Evolutionary conservation across 2,329 filamentous ascomycete species (phyloP).

Genomic region (Cladophialophora carrionii): DNA sequence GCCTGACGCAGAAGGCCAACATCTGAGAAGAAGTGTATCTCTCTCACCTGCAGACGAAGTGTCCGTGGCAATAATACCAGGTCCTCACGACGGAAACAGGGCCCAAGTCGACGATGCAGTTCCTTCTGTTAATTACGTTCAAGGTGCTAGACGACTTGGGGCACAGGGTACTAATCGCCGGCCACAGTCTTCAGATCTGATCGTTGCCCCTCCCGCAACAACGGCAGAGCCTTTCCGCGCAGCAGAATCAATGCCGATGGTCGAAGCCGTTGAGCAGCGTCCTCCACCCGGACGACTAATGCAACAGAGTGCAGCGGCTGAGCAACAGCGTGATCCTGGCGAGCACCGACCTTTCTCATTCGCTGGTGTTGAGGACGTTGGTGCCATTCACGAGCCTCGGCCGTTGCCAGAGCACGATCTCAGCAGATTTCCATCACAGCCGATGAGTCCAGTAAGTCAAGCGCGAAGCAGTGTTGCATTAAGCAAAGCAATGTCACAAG

Average conservation of each 20-base stretch:
- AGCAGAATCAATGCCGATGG: background rate
- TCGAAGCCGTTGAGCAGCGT: background rate
- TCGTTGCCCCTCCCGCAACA: background rate
- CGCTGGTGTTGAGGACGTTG: conserved; percentile 24
- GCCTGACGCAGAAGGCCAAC: conserved; percentile 6
- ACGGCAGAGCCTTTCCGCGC: conserved; percentile 14
- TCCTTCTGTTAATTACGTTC: background rate
- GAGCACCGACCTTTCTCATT: conserved; percentile 30
- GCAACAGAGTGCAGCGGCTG: background rate
- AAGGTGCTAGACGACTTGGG: background rate
- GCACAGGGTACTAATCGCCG: background rate
- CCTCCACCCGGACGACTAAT: background rate
- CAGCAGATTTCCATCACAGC: conserved; percentile 18
- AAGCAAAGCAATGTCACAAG: conserved; percentile 31
- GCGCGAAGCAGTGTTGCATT: conserved; percentile 24
- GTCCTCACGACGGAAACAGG: background rate
- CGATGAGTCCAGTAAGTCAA: conserved; percentile 32
- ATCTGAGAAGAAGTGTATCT: conserved; percentile 26
- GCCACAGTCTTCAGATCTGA: background rate
- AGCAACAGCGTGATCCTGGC: background rate
- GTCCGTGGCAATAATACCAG: background rate
- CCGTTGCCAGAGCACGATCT: conserved; percentile 10
- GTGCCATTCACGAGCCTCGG: conserved; percentile 20
- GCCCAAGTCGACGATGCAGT: background rate
- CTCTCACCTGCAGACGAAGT: conserved; percentile 33